phyloP scores from a whole-genome alignment of 208 protist genomes.

The Leptomonas seymouri region DNA sequence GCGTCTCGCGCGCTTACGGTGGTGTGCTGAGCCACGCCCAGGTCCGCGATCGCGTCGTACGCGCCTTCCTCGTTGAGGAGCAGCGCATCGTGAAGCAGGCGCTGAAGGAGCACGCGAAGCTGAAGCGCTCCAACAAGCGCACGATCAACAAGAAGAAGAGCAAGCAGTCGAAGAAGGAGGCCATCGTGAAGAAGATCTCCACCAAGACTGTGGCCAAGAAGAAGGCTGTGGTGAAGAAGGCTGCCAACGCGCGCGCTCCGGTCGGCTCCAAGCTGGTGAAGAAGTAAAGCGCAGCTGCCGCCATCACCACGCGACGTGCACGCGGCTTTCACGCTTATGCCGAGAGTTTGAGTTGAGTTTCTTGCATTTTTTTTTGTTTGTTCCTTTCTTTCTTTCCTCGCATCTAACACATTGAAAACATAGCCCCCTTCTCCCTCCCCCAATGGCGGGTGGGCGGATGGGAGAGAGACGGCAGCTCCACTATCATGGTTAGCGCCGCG shows the following conservation, averaged over 20 bases:
- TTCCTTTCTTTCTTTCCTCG: neutral
- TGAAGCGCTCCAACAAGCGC: constrained; percentile 71
- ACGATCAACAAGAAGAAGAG: constrained; percentile 71
- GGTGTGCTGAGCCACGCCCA: constrained; percentile 95
- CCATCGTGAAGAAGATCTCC: constrained; percentile 61
- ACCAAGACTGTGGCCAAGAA: constrained; percentile 55
- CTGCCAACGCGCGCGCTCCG: constrained; percentile 36
- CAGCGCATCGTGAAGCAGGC: constrained; percentile 98
- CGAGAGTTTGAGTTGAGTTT: neutral
- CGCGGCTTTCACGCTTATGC: no score
- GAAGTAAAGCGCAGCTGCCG: constrained; percentile 39
- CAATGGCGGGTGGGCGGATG: no score
- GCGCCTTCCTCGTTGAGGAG: constrained; percentile 99
- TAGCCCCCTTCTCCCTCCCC: no score
- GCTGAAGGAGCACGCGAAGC: constrained; percentile 72
- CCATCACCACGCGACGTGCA: no score
- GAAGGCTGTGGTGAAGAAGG: constrained; percentile 43
- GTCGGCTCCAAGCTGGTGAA: constrained; percentile 79
- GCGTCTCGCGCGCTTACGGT: constrained; percentile 97
- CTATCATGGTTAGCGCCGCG: no score
- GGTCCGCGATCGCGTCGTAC: constrained; percentile 96
- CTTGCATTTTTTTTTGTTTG: constrained; percentile 8
- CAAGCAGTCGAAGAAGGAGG: constrained; percentile 48
- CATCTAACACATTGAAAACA: neutral
- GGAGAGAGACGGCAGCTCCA: no score